phyloP scores from a whole-genome alignment of 2,329 filamentous ascomycete species.

The Sporothrix sp. region DNA sequence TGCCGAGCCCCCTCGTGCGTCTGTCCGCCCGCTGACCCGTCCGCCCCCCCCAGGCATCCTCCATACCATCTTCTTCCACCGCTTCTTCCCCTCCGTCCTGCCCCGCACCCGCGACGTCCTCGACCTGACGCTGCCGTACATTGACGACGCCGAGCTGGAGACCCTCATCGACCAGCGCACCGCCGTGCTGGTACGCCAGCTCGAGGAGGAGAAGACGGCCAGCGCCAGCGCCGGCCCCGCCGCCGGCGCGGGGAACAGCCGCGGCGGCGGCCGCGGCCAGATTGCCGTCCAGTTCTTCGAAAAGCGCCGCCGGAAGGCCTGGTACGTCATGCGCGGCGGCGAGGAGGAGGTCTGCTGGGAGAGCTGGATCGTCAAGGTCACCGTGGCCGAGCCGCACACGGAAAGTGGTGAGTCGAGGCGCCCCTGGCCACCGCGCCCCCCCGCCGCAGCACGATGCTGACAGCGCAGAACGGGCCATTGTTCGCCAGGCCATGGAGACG shows the following conservation, averaged over 20 bases:
- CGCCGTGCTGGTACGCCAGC: conserved; percentile 66
- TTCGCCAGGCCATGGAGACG: conserved; percentile 82
- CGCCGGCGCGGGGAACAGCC: conserved; percentile 21
- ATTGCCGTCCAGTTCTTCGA: conserved; percentile 91
- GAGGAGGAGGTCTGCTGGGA: conserved; percentile 98
- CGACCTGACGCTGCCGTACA: conserved; percentile 79
- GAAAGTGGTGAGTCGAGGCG: conserved; percentile 69
- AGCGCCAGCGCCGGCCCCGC: conserved; percentile 23
- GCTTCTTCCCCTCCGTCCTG: conserved; percentile 81
- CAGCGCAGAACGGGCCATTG: conserved; percentile 84
- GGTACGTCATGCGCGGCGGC: conserved; percentile 54
- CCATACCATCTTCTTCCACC: conserved; percentile 97
- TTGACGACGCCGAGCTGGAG: conserved; percentile 84
- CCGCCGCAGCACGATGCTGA: too few species aligned
- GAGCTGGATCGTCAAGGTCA: conserved; percentile 86
- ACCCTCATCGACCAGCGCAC: conserved; percentile 87
- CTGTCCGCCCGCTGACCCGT: too few species aligned
- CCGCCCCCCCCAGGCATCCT: too few species aligned
- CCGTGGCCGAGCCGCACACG: conserved; percentile 79
- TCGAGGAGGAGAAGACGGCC: conserved; percentile 47
- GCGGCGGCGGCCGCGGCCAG: conserved; percentile 55
- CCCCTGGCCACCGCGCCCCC: too few species aligned
- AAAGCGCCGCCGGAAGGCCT: conserved; percentile 73
- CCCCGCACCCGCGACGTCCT: conserved; percentile 82
- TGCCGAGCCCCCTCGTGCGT: background rate